Percentiles rank a stretch among this genome's conserved stretches.
phyloP scores from a whole-genome alignment of 2,329 filamentous ascomycete species.

The Fusarium citri region DNA sequence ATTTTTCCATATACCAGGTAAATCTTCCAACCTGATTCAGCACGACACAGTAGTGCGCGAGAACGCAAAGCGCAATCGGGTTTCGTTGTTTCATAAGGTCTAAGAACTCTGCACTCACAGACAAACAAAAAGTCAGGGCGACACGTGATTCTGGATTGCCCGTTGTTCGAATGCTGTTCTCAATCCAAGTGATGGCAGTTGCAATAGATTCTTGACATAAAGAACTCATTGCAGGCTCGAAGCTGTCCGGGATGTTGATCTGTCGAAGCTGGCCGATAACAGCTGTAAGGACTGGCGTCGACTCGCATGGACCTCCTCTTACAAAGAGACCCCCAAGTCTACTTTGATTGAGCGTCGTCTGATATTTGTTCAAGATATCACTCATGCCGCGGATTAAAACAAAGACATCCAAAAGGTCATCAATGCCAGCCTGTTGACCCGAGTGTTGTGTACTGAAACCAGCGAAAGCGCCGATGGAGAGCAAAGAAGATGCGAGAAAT shows the following conservation, averaged over 20 bases:
- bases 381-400: slow-evolving; percentile 49
- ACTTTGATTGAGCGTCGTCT: slow-evolving; percentile 18
- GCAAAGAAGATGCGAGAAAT: slow-evolving; percentile 49
- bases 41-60: slow-evolving; percentile 34
- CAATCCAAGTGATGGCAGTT: slow-evolving; percentile 9
- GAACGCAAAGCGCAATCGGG: slow-evolving; percentile 21
- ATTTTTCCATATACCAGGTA: slow-evolving; percentile 32
- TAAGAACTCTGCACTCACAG: slow-evolving; percentile 24
- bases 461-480: slow-evolving; percentile 50
- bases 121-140: slow-evolving; percentile 29
- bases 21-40: slow-evolving; percentile 17
- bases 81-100: slow-evolving; percentile 32
- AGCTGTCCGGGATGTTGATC: slow-evolving; percentile 9
- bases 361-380: slow-evolving; percentile 45
- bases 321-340: slow-evolving; percentile 12
- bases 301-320: background rate
- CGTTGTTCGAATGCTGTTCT: background rate
- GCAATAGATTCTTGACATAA: slow-evolving; percentile 18
- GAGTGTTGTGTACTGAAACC: slow-evolving; percentile 37
- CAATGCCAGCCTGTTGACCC: slow-evolving; percentile 40
- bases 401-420: slow-evolving; percentile 51
- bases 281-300: slow-evolving; percentile 10
- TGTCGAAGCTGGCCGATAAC: slow-evolving; percentile 22
- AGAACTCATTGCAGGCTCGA: background rate
- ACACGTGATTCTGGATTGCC: slow-evolving; percentile 12